A percentile compares a stretch with the other conserved stretches of the same genome.
phyloP scores from a whole-genome alignment of 1,139 yeast species.

The Scheffersomyces titani region DNA sequence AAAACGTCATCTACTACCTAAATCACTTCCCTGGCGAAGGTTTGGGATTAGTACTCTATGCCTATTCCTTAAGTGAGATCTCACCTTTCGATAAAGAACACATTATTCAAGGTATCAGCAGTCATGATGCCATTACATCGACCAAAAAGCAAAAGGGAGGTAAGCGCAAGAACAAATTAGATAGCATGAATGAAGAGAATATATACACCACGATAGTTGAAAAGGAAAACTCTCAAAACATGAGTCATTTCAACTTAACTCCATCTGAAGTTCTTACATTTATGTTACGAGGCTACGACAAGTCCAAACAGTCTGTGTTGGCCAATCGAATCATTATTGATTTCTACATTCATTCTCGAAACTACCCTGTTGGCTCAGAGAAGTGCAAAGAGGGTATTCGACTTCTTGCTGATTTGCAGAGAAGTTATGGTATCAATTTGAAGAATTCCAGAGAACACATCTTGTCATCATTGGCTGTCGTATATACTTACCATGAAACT shows the following conservation, averaged over 20 bases:
- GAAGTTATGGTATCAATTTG: slow-evolving; percentile 49
- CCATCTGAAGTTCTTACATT: slow-evolving; percentile 57
- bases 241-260: slow-evolving; percentile 21
- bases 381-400: slow-evolving; percentile 64
- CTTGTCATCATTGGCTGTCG: slow-evolving; percentile 67
- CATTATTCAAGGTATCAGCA: slow-evolving; percentile 10
- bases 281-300: slow-evolving; percentile 55
- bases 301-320: slow-evolving; percentile 51
- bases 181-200: slow-evolving; percentile 8
- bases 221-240: slow-evolving; percentile 17
- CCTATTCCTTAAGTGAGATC: slow-evolving; percentile 63
- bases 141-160: slow-evolving; percentile 7
- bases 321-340: slow-evolving; percentile 67
- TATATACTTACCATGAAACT: slow-evolving; percentile 82
- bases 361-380: slow-evolving; percentile 64
- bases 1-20: slow-evolving; percentile 50
- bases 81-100: slow-evolving; percentile 54
- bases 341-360: slow-evolving; percentile 60
- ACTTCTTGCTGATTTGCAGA: slow-evolving; percentile 50
- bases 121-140: slow-evolving; percentile 2
- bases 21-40: slow-evolving; percentile 62
- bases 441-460: slow-evolving; percentile 58
- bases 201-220: slow-evolving; percentile 16
- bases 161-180: slow-evolving; percentile 2
- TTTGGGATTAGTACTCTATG: slow-evolving; percentile 62